Conservation (phyloP, 2,329 filamentous ascomycete species). For the Aspergillaceae sp. region DNA sequence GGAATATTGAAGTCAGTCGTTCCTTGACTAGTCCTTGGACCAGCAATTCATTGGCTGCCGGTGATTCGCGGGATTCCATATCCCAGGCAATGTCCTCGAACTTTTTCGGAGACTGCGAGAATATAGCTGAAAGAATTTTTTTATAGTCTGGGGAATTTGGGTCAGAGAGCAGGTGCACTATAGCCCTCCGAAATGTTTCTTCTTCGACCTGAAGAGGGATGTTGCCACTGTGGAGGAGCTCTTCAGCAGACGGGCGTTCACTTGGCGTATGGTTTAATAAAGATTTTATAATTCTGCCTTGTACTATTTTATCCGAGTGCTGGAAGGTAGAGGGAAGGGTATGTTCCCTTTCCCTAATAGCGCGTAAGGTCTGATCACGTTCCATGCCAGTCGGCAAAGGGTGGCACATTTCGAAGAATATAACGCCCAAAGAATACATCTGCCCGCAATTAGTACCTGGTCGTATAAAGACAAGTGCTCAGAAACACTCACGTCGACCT, state of each 20-base stretch:
- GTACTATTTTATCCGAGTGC: constrained; percentile 56
- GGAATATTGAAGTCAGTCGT: constrained; percentile 68
- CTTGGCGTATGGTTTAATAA: constrained; percentile 75
- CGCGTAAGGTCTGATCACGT: constrained; percentile 56
- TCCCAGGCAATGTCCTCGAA: constrained; percentile 77
- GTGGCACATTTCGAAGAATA: constrained; percentile 95
- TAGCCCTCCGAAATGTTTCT: constrained; percentile 74
- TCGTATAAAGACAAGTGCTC: neutral
- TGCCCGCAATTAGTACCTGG: constrained; percentile 5
- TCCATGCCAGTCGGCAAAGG: constrained; percentile 55
- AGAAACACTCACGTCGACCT: constrained; percentile 64
- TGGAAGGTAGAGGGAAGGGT: constrained; percentile 65
- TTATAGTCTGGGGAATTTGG: constrained; percentile 79
- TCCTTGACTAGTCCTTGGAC: constrained; percentile 67
- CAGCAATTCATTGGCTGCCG: constrained; percentile 47
- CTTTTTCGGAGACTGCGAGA: constrained; percentile 64
- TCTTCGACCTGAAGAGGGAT: constrained; percentile 88
- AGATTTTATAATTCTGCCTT: constrained; percentile 69
- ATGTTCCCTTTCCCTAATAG: constrained; percentile 59
- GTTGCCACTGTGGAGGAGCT: constrained; percentile 76
- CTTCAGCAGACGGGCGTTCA: constrained; percentile 70
- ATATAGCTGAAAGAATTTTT: constrained; percentile 80
- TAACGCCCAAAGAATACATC: constrained; percentile 96
- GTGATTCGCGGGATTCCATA: constrained; percentile 50
- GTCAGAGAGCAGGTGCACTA: constrained; percentile 67